phyloP scores from a whole-genome alignment of 1,139 yeast species.

The Pichia terricola region DNA sequence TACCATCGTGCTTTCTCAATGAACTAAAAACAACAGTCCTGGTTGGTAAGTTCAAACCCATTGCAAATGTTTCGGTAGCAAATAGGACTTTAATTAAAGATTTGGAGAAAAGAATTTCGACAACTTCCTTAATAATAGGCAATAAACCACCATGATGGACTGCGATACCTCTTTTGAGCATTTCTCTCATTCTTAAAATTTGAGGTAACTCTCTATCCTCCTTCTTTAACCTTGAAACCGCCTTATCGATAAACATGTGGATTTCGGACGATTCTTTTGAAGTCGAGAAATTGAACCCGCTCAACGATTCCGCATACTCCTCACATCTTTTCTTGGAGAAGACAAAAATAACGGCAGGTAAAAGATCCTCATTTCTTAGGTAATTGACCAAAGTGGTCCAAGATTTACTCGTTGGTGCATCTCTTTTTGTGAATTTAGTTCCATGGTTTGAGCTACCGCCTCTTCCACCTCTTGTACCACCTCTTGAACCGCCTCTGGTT shows the following conservation, averaged over 20 bases:
- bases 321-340: constrained; percentile 91
- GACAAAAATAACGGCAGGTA: constrained; percentile 90
- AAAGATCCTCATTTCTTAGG: constrained; percentile 51
- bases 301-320: constrained; percentile 75
- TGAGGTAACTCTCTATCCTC: constrained; percentile 94
- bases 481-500: constrained; percentile 8
- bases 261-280: constrained; percentile 83
- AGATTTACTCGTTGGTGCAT: constrained; percentile 70
- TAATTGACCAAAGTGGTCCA: constrained; percentile 73
- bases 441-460: constrained; percentile 27
- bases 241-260: constrained; percentile 85
- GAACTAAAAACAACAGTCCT: constrained; percentile 91
- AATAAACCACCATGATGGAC: constrained; percentile 95
- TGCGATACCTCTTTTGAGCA: constrained; percentile 86
- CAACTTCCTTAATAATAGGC: constrained; percentile 92
- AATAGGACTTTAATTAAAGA: constrained; percentile 81
- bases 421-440: constrained; percentile 36
- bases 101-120: constrained; percentile 82
- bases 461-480: constrained; percentile 16
- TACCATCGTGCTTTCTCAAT: constrained; percentile 83
- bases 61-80: constrained; percentile 97
- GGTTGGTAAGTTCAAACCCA: constrained; percentile 97
- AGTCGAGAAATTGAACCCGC: constrained; percentile 69
- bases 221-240: constrained; percentile 75
- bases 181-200: constrained; percentile 68